Conservation (phyloP, 2,329 filamentous ascomycete species). For the Penicillium sp. region DNA sequence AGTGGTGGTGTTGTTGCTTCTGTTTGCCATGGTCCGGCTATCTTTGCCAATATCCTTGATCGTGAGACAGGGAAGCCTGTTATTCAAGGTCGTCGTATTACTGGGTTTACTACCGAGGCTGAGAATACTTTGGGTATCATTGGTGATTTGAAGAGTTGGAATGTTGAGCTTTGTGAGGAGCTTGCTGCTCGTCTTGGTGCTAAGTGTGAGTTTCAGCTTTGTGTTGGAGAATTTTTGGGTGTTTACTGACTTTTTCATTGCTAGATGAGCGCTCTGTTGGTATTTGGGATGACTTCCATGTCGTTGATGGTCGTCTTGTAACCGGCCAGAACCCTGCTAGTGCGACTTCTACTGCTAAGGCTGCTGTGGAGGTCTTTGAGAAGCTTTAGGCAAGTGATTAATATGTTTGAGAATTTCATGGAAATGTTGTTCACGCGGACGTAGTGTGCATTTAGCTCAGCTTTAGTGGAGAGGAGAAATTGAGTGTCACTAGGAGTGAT, state of each 20-base stretch:
- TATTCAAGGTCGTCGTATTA: conserved; percentile 39
- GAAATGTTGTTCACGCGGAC: background rate
- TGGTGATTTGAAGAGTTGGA: conserved; percentile 33
- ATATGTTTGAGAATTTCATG: background rate
- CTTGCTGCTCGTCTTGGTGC: conserved; percentile 31
- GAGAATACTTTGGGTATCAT: conserved; percentile 37
- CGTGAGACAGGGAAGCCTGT: conserved; percentile 33
- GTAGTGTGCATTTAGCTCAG: background rate
- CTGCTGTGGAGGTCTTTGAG: conserved; percentile 41
- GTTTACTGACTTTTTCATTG: conserved; percentile 5
- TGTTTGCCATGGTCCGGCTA: conserved; percentile 6
- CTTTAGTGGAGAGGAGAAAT: background rate
- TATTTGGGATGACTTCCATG: conserved; percentile 32
- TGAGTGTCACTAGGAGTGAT: background rate
- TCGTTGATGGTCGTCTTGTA: conserved; percentile 40
- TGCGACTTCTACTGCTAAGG: conserved; percentile 38
- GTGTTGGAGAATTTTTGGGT: background rate
- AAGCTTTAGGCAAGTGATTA: conserved; percentile 24
- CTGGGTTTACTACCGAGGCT: conserved; percentile 42
- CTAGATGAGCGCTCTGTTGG: conserved; percentile 25
- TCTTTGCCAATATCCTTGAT: conserved; percentile 38
- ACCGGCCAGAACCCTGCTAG: conserved; percentile 46
- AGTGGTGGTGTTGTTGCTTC: conserved; percentile 30
- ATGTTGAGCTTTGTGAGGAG: conserved; percentile 35
- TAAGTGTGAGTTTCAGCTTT: conserved; percentile 27